Evolutionary conservation across 2,329 filamentous ascomycete genomes (phyloP), one percentile per base, ranked within the genome.

Genomic region (Gnomoniopsis smithogilvyi): DNA sequence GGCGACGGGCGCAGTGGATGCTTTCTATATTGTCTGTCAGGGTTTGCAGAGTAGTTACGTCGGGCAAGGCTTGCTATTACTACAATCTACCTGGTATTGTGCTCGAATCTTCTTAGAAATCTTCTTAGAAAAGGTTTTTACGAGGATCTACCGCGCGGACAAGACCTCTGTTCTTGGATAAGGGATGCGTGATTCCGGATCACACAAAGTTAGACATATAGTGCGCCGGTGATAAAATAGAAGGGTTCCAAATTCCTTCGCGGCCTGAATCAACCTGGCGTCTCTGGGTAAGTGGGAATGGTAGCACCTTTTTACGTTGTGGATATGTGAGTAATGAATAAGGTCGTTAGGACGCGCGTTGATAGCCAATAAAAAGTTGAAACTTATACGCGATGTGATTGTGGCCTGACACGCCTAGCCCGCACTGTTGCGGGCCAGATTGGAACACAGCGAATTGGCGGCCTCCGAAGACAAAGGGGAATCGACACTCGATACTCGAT

Each of bases 381-480:
- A 51, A 22, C 55, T 51, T 55, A 59, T 33, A 54, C 41, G 50
- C 48, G 48, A 48, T 38, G 11, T 21, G 47, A 36, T 30, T 34
- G 47, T 43, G 56, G 58, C 52, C 58, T 56, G 52, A 56, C 48
- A 51, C 58, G 47, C 47, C 19, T 30, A 38, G 53, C 46, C 56
- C 34, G 51, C 57, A 55, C 36, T 36, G 57, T 51, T 59, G 43
- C 36, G 34, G 30, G 46, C 53, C 38, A 60, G 60, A 56, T 56
- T 62, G 60, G 43, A 46, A 33, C 36, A n/a, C 33, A 30, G 48
- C 51, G 45, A 59, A 41, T 26, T 45, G 60, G 60, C 60, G 60
- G 60, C 60, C 60, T 62, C 60, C 47, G 17, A 14, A 30, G 17
- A 43, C 45, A 46, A n/a, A 47, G 21, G 45, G 50, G 41, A 48